A percentile compares a stretch with the other conserved stretches of the same genome.
phyloP scores from a whole-genome alignment of 371 early-diverging fungal genomes.

The Umbelopsis sp. region DNA sequence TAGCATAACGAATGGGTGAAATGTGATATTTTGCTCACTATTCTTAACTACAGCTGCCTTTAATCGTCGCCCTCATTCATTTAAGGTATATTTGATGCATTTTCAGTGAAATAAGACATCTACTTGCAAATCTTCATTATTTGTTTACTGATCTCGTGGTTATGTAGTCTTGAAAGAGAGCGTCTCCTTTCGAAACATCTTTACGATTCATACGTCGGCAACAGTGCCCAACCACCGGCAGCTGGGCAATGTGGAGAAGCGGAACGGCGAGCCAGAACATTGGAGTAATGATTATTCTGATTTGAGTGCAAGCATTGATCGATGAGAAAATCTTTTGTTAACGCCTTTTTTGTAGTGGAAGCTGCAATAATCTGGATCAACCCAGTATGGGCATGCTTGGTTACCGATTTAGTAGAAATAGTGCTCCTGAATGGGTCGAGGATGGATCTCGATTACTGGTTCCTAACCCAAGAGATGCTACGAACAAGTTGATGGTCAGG shows the following conservation, averaged over 20 bases:
- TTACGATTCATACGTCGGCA: neutral
- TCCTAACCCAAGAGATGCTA: slow-evolving; percentile 8
- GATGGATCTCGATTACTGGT: neutral
- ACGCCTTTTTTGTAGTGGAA: neutral
- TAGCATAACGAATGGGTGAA: neutral
- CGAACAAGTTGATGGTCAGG: neutral
- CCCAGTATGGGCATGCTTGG: slow-evolving; percentile 10
- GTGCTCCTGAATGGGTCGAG: neutral
- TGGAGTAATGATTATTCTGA: neutral
- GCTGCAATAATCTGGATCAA: neutral
- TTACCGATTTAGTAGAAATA: slow-evolving; percentile 11
- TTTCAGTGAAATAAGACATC: too few relatives aligned
- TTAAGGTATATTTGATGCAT: neutral
- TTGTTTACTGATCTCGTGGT: neutral
- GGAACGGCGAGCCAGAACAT: slow-evolving; percentile 5
- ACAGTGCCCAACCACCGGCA: neutral
- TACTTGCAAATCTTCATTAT: neutral
- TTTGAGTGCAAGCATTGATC: neutral
- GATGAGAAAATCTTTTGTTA: neutral
- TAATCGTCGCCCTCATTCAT: slow-evolving; percentile 15
- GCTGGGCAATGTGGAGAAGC: neutral
- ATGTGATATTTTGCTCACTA: neutral
- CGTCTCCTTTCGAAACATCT: neutral
- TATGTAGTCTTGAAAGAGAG: neutral
- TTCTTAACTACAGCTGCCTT: neutral